Conservation (phyloP, 257 asterid genomes). For the Leptodermis oblonga region DNA sequence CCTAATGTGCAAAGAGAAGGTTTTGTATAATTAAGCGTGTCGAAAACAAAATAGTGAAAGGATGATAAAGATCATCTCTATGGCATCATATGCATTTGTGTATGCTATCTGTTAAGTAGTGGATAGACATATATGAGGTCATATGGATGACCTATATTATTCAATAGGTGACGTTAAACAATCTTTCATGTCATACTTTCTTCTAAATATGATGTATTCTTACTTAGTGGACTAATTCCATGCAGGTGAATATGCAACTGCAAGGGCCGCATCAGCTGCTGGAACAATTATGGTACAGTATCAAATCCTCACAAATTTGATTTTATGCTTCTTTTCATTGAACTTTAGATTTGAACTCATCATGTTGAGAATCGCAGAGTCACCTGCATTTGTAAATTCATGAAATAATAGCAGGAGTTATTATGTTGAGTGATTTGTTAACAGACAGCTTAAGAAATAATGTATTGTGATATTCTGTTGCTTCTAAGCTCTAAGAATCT, state of each 20-base stretch:
- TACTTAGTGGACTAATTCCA: slow-evolving; percentile 16
- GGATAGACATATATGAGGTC: neutral
- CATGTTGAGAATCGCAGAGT: neutral
- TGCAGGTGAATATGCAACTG: slow-evolving; percentile 97
- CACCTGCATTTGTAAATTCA: neutral
- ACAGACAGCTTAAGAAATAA: neutral
- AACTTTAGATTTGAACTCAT: neutral
- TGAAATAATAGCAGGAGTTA: neutral
- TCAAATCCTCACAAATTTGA: slow-evolving; percentile 12
- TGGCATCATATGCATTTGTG: neutral
- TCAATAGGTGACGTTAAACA: neutral
- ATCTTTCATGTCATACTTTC: neutral
- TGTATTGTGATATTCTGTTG: neutral
- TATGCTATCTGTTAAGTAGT: neutral
- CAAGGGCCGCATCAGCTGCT: slow-evolving; percentile 96
- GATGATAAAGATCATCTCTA: neutral
- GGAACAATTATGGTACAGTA: slow-evolving; percentile 83
- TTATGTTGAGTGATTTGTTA: neutral
- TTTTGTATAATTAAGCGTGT: neutral
- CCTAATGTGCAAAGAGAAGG: neutral
- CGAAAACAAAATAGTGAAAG: neutral
- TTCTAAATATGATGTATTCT: slow-evolving; percentile 7
- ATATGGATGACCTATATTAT: neutral
- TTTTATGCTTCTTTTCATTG: neutral
- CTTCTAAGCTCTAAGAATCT: neutral